These are phyloP conservation scores for Neurospora terricola DNA, from an alignment of 495 filamentous ascomycete genomes.

Conservation along the genomic window DNA sequence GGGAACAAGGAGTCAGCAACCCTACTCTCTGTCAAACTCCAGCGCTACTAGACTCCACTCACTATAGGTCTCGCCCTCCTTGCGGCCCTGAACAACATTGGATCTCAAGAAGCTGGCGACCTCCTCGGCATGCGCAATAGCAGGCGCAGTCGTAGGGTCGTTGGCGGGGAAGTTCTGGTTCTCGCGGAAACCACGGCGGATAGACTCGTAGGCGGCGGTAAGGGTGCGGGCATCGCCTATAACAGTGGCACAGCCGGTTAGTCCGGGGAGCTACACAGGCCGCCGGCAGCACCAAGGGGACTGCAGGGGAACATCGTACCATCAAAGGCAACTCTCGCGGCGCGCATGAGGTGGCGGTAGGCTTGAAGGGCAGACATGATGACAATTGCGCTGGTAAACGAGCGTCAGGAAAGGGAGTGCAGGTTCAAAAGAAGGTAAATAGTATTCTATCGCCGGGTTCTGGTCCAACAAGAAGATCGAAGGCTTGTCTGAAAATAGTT, in stretches of 20 bases:
- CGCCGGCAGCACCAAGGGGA: background rate
- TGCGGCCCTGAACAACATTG: slow-evolving; percentile 81
- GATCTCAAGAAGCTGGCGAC: slow-evolving; percentile 68
- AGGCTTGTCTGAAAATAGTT: background rate
- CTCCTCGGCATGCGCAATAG: slow-evolving; percentile 69
- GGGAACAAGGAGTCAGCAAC: background rate
- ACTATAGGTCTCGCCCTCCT: slow-evolving; percentile 57
- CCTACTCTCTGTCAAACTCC: background rate
- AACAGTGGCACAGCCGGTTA: slow-evolving; percentile 1
- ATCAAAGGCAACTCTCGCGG: slow-evolving; percentile 72
- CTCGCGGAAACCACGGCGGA: slow-evolving; percentile 59
- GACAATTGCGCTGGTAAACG: background rate
- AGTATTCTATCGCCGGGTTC: background rate
- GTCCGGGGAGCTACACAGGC: background rate
- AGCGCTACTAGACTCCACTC: slow-evolving; percentile 18
- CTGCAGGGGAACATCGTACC: slow-evolving; percentile 36
- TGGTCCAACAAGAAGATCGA: background rate
- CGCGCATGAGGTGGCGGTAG: slow-evolving; percentile 76
- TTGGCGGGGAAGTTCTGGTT: slow-evolving; percentile 48
- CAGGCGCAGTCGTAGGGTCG: slow-evolving; percentile 35
- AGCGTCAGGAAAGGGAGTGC: background rate
- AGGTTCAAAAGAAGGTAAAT: background rate
- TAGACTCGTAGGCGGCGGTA: slow-evolving; percentile 56
- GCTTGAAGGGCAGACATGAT: slow-evolving; percentile 57
- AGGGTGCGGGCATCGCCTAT: slow-evolving; percentile 61